Conservation (phyloP, 495 filamentous ascomycete species). For the Clohesyomyces aquaticus region DNA sequence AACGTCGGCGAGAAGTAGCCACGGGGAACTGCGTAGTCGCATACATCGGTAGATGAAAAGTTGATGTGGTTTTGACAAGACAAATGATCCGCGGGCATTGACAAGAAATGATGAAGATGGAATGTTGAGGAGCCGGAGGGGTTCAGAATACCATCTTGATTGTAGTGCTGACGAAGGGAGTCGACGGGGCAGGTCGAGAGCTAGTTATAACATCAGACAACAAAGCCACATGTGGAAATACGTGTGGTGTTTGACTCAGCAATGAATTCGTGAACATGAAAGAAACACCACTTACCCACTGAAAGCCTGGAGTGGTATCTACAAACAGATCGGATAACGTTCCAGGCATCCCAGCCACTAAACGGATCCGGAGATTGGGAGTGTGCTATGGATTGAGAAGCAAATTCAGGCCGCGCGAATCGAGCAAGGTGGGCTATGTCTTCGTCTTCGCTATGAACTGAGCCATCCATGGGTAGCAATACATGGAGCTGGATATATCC, state of each 20-base stretch:
- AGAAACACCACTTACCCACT: constrained; percentile 68
- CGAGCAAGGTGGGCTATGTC: constrained; percentile 62
- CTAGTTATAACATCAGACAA: constrained; percentile 48
- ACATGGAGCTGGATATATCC: constrained; percentile 79
- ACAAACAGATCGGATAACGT: constrained; percentile 82
- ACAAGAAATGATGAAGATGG: constrained; percentile 68
- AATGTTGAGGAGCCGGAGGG: constrained; percentile 77
- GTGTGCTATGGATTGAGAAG: constrained; percentile 49
- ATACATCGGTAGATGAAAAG: constrained; percentile 78
- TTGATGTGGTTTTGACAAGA: constrained; percentile 81
- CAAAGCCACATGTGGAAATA: constrained; percentile 33
- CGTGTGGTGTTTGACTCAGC: constrained; percentile 2
- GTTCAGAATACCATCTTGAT: constrained; percentile 92
- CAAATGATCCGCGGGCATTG: constrained; percentile 79
- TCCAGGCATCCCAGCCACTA: constrained; percentile 91
- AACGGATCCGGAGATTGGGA: constrained; percentile 60
- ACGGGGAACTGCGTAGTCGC: constrained; percentile 76
- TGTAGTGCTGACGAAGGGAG: constrained; percentile 75
- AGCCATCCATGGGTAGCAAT: constrained; percentile 75
- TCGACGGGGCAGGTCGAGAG: constrained; percentile 76
- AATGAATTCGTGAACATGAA: constrained; percentile 15
- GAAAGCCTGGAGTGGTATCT: constrained; percentile 80
- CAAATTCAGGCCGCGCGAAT: constrained; percentile 60
- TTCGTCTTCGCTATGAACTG: constrained; percentile 54
- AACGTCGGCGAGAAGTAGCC: constrained; percentile 79